Percentiles rank a stretch among this genome's conserved stretches.
Conservation (phyloP, 495 filamentous ascomycete species). For the Aspergillus baeticus region DNA sequence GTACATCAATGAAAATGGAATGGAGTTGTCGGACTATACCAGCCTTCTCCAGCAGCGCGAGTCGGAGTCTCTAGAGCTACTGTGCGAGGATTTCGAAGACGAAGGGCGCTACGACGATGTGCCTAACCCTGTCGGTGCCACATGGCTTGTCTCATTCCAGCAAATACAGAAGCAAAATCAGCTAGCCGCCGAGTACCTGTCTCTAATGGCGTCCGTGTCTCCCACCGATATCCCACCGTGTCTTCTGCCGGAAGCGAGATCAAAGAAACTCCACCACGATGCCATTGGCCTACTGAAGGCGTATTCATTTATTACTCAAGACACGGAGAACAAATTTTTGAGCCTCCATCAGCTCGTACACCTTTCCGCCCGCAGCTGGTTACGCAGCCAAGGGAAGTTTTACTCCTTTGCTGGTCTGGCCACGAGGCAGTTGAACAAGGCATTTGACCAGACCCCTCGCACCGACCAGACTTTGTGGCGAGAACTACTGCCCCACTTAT, state of each 20-base stretch:
- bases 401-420: neutral
- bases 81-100: slow-evolving; percentile 53
- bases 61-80: slow-evolving; percentile 32
- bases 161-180: slow-evolving; percentile 37
- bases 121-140: slow-evolving; percentile 52
- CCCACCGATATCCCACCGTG: slow-evolving; percentile 30
- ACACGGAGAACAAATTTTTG: neutral
- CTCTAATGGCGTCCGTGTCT: slow-evolving; percentile 44
- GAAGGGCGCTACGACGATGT: slow-evolving; percentile 28
- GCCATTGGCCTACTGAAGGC: slow-evolving; percentile 22
- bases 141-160: slow-evolving; percentile 53
- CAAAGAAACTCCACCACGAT: slow-evolving; percentile 10
- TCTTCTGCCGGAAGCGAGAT: slow-evolving; percentile 8
- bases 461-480: too few species aligned
- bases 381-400: neutral
- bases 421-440: neutral
- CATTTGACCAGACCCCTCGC: too few species aligned
- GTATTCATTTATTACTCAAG: slow-evolving; percentile 23
- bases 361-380: slow-evolving; percentile 22
- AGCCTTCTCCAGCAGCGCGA: slow-evolving; percentile 39
- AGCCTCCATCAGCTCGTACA: slow-evolving; percentile 23
- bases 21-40: slow-evolving; percentile 38
- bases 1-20: neutral
- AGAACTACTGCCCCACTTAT: too few species aligned
- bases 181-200: slow-evolving; percentile 35